phyloP scores from a whole-genome alignment of 2,329 filamentous ascomycete genomes.

The Fusarium continuum region DNA sequence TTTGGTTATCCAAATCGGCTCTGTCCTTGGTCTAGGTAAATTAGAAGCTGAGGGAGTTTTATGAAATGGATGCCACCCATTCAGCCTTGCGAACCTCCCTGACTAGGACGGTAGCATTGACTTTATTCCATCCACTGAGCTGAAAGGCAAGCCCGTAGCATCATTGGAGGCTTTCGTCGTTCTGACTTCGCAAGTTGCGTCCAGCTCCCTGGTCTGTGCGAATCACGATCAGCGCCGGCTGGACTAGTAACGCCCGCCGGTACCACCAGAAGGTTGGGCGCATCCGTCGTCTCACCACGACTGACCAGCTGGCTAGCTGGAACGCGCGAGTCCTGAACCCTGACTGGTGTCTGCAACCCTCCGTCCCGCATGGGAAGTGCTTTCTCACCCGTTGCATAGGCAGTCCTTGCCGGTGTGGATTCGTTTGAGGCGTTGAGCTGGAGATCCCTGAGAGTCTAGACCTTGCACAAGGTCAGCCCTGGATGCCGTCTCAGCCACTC shows the following conservation, averaged over 20 bases:
- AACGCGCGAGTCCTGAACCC: constrained; percentile 12
- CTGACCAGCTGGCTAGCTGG: constrained; percentile 25
- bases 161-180: constrained; percentile 31
- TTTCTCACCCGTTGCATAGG: not conserved
- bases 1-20: not conserved
- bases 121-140: constrained; percentile 22
- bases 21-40: not conserved
- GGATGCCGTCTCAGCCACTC: constrained; percentile 41
- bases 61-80: constrained; percentile 22
- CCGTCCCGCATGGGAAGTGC: not conserved
- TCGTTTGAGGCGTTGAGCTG: constrained; percentile 24
- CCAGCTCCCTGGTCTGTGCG: constrained; percentile 32
- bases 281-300: constrained; percentile 38
- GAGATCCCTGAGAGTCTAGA: constrained; percentile 33
- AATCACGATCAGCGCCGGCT: constrained; percentile 29
- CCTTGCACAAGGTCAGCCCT: constrained; percentile 39
- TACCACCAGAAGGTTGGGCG: constrained; percentile 29
- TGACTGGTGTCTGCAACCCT: constrained; percentile 7
- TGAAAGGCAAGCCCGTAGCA: constrained; percentile 31
- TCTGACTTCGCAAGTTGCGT: constrained; percentile 35
- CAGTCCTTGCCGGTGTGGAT: constrained; percentile 27
- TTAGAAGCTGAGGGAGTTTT: constrained; percentile 6
- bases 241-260: constrained; percentile 32
- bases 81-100: constrained; percentile 39
- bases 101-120: constrained; percentile 14